Base-by-base conservation (phyloP, 441 rosid genomes). In the Pelargonium cotyledonis region DNA sequence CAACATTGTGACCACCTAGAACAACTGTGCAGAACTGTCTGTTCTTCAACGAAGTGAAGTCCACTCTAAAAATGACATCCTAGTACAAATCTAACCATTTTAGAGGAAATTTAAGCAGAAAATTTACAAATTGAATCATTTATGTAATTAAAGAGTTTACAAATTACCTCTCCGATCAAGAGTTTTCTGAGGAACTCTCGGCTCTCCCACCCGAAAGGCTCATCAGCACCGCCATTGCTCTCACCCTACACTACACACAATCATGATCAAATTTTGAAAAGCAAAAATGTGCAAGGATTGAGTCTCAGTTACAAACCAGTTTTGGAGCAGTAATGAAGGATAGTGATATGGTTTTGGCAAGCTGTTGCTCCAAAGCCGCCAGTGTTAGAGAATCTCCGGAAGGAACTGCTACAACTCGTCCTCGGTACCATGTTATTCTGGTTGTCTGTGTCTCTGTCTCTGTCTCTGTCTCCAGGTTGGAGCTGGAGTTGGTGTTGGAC, bases 111-210 rank as follows among this genome's bases (percentile, higher is more conserved):
- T 53, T 5, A 47, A 12, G 12, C 12, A 12, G 1, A 2, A 47
- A 47, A 47, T n/a, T 21, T 21, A 21, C 23, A 21, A 21, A 21
- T 21, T 21, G 23, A 21, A 21, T 21, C 23, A 21, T 21, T 21
- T 21, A 21, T 21, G 23, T 21, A 21, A 21, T 21, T 21, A 21
- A 21, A 3, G 55, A 47, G 15, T 12, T 47, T 6, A 55, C 21
- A 18, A 55, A 55, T 35, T 35, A 35, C 61, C 61, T 55, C 61
- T 21, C 61, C 61, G 2, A 55, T 55, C 61, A 55, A 55, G 61
- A 55, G 61, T 9, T 55, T 55, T 18, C 61, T 55, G 9, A 55
- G 61, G 6, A 55, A 55, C 61, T 55, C 61, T 15, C 58, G 6
- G 16, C 58, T 53, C 58, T 53, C 58, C 58, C 58, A 53, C 7